Percentiles rank a stretch among this genome's conserved stretches.
Conservation (phyloP, 1,284 basidiomycete genomes). For the Meripilus lineatus region DNA sequence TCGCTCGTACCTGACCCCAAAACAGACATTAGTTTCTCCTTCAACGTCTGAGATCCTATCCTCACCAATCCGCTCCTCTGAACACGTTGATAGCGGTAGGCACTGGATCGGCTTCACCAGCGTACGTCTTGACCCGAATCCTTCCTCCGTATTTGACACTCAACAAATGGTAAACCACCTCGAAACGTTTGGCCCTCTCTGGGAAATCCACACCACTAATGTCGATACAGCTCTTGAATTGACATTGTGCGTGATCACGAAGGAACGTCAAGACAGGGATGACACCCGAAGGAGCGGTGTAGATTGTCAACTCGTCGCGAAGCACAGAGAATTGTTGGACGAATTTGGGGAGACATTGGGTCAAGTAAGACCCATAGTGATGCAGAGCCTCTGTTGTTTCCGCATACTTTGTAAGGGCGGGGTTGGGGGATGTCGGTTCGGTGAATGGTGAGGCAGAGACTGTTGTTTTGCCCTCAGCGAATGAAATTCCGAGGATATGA, state of each 20-base stretch:
- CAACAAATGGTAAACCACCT: conserved; percentile 95
- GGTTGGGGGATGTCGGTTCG: conserved; percentile 85
- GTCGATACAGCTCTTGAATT: conserved; percentile 92
- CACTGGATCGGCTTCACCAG: conserved; percentile 92
- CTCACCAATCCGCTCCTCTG: conserved; percentile 92
- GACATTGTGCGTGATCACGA: conserved; percentile 94
- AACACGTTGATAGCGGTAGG: conserved; percentile 82
- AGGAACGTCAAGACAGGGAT: conserved; percentile 90
- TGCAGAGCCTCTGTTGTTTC: conserved; percentile 75
- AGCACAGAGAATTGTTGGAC: conserved; percentile 97
- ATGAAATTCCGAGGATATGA: conserved; percentile 2
- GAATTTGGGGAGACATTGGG: conserved; percentile 89
- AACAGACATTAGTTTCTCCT: no score
- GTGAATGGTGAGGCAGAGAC: conserved; percentile 76
- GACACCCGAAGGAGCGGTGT: conserved; percentile 80
- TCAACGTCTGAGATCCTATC: conserved; percentile 10
- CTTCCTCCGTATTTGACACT: conserved; percentile 74
- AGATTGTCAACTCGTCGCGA: conserved; percentile 94
- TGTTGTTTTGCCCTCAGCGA: conserved; percentile 22
- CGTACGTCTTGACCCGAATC: conserved; percentile 97
- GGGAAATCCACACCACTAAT: conserved; percentile 96
- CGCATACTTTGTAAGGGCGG: conserved; percentile 63
- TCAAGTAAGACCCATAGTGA: conserved; percentile 87
- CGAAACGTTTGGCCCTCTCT: conserved; percentile 90
- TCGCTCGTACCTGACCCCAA: conserved; percentile 93